A percentile compares a stretch with the other conserved stretches of the same genome.
phyloP scores from a whole-genome alignment of 208 protist species.

The Angomonas deanei region DNA sequence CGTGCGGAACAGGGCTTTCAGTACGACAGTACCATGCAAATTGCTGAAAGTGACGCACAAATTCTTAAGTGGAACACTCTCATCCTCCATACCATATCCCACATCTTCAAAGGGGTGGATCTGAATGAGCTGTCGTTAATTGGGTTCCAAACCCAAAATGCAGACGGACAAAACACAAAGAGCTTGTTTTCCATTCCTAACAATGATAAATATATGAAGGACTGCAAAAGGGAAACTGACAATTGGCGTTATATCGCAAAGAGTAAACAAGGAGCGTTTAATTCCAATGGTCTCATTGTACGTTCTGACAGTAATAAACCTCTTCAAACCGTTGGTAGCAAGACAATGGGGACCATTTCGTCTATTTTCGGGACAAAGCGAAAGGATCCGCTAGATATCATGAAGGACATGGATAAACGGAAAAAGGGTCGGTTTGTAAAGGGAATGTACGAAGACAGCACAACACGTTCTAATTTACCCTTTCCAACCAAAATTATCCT shows the following conservation, averaged over 20 bases:
- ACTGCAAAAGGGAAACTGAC: conserved; percentile 66
- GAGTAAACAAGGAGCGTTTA: conserved; percentile 69
- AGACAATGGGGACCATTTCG: conserved; percentile 64
- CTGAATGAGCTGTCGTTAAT: conserved; percentile 57
- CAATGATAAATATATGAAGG: conserved; percentile 37
- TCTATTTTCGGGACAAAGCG: conserved; percentile 48
- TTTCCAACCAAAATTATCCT: conserved; percentile 79
- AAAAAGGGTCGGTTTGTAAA: conserved; percentile 78
- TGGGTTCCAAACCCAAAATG: conserved; percentile 23
- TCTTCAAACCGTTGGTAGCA: conserved; percentile 12
- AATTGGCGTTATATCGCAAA: conserved; percentile 66
- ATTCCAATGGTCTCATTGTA: conserved; percentile 79
- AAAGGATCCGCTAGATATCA: conserved; percentile 70
- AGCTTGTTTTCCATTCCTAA: conserved; percentile 30
- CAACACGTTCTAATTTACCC: conserved; percentile 50
- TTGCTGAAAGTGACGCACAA: conserved; percentile 76
- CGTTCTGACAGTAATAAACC: conserved; percentile 9
- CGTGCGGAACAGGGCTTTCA: no score
- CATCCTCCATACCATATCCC: conserved; percentile 44
- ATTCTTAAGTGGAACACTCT: conserved; percentile 83
- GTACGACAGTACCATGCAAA: not conserved
- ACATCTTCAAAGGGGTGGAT: conserved; percentile 46
- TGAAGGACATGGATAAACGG: conserved; percentile 67
- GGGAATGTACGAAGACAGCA: conserved; percentile 58
- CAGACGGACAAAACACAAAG: conserved; percentile 12